Evolutionary conservation across 1,284 basidiomycete genomes (phyloP).

Genomic region (Mycosarcoma mackinlayi): DNA sequence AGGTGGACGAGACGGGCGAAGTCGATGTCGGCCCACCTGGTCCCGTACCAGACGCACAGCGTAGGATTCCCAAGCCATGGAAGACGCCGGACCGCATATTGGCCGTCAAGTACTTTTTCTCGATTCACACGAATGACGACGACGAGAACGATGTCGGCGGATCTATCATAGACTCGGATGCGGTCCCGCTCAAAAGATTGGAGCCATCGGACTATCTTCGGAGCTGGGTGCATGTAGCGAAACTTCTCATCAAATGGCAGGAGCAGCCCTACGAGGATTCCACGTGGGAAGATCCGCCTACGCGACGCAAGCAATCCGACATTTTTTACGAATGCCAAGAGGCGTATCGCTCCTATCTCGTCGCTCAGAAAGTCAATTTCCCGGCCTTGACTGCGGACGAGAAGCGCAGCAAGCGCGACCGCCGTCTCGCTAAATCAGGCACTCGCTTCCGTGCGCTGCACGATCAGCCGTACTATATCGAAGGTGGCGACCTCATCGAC

Average conservation of each 20-base stretch:
- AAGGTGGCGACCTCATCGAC: conserved; percentile 69
- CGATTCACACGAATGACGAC: conserved; percentile 25
- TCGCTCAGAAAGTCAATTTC: conserved; percentile 76
- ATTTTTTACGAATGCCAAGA: conserved; percentile 75
- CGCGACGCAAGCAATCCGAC: conserved; percentile 73
- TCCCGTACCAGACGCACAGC: conserved; percentile 50
- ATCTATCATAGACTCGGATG: conserved; percentile 30
- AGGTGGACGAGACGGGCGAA: conserved; percentile 43
- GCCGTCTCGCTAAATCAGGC: conserved; percentile 30
- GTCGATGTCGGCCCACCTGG: conserved; percentile 47
- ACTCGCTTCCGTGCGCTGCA: conserved; percentile 65
- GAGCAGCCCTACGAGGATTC: conserved; percentile 89
- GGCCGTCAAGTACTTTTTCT: conserved; percentile 40
- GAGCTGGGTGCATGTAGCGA: conserved; percentile 38
- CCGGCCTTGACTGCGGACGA: conserved; percentile 69
- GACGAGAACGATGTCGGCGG: conserved; percentile 37
- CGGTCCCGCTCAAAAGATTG: conserved; percentile 21
- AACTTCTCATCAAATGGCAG: conserved; percentile 79
- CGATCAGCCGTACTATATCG: conserved; percentile 70
- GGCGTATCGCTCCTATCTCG: conserved; percentile 77
- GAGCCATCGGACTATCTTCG: conserved; percentile 30
- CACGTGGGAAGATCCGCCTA: conserved; percentile 86
- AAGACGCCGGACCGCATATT: conserved; percentile 55
- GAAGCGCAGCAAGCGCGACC: conserved; percentile 55
- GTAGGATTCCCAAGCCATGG: conserved; percentile 49